Conservation (phyloP, 1,284 basidiomycete species). For the Trichosporon ovoides region DNA sequence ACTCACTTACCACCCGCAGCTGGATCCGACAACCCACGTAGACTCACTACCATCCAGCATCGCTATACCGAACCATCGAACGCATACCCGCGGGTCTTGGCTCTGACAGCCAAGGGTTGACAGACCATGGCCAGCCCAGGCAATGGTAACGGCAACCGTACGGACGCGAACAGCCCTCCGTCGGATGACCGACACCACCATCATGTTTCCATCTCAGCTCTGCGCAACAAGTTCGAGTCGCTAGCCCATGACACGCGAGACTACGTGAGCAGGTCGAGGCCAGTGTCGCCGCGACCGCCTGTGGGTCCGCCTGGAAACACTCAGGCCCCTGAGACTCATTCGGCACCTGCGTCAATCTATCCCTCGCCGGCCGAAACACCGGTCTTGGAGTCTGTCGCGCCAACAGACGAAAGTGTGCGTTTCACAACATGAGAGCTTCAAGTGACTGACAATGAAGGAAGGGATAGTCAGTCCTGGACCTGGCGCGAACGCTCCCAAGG, state of each 20-base stretch:
- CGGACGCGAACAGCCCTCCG: background rate
- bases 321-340: background rate
- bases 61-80: background rate
- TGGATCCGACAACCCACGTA: background rate
- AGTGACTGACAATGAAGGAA: background rate
- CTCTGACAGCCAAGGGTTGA: background rate
- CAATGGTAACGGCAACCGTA: background rate
- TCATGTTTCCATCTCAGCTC: slow-evolving; percentile 31
- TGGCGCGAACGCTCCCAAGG: background rate
- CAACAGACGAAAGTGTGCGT: background rate
- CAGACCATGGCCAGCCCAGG: background rate
- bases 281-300: background rate
- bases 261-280: background rate
- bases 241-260: slow-evolving; percentile 20
- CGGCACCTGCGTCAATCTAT: background rate
- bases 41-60: background rate
- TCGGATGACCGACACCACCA: slow-evolving; percentile 8
- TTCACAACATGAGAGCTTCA: background rate
- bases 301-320: background rate
- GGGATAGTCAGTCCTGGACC: background rate
- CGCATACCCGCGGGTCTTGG: background rate
- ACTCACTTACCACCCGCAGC: no score
- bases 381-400: no score
- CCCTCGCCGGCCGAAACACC: background rate
- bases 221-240: slow-evolving; percentile 38